Evolutionary conservation across 495 filamentous ascomycete genomes (phyloP).

Genomic region (Daldinia childiae): DNA sequence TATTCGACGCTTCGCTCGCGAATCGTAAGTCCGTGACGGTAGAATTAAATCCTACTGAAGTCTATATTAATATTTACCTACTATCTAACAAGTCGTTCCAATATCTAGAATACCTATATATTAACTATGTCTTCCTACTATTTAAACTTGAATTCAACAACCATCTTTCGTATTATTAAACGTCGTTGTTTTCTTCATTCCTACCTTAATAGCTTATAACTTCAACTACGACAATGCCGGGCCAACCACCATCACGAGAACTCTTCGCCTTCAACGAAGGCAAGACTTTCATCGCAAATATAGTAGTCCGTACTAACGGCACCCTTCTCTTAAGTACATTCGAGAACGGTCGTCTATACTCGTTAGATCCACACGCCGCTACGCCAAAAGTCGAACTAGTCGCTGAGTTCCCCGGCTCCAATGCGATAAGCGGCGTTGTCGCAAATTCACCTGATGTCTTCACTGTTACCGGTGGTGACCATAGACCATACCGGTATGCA

Average conservation of each 20-base stretch:
- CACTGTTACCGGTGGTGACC: background rate
- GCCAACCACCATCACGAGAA: background rate
- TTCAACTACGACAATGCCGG: background rate
- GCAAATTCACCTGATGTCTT: background rate
- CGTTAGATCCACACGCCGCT: background rate
- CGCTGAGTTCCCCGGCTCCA: background rate
- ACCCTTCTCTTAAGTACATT: background rate
- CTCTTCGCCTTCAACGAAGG: background rate
- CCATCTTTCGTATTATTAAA: background rate
- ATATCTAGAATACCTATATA: background rate
- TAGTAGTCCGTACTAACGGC: background rate
- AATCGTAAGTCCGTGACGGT: background rate
- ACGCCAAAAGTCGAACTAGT: background rate
- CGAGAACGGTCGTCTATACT: background rate
- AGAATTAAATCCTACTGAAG: background rate
- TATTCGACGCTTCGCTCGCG: background rate
- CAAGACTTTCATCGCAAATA: background rate
- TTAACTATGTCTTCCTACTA: background rate
- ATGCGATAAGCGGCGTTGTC: background rate
- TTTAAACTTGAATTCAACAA: background rate
- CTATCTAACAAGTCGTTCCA: background rate
- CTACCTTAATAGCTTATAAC: background rate
- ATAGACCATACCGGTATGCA: background rate
- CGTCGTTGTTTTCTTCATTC: background rate
- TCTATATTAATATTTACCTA: background rate